phyloP scores from a whole-genome alignment of 768 basidiomycete genomes.

The Boletus fagicola region DNA sequence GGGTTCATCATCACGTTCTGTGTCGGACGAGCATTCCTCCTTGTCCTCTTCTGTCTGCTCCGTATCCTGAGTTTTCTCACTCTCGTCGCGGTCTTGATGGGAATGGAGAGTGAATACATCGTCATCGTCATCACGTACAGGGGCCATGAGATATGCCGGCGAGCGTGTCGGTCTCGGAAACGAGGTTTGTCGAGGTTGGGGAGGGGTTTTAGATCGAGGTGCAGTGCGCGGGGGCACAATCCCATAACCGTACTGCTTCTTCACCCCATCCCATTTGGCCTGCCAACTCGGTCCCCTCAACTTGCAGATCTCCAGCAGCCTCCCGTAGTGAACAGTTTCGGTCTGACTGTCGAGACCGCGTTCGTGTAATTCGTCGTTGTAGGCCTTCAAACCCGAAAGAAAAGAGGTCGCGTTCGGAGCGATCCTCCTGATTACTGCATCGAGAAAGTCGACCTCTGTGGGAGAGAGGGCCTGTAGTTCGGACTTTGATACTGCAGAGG shows the following conservation, averaged over 20 bases:
- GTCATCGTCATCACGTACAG: constrained; percentile 38
- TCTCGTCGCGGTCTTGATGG: constrained; percentile 38
- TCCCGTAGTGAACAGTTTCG: constrained; percentile 79
- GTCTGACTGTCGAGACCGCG: constrained; percentile 71
- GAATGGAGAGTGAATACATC: constrained; percentile 46
- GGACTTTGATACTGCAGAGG: constrained; percentile 40
- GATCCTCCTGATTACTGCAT: constrained; percentile 70
- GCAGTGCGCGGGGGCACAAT: constrained; percentile 14
- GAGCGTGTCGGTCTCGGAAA: constrained; percentile 25
- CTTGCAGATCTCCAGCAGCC: constrained; percentile 79
- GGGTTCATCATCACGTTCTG: constrained; percentile 25
- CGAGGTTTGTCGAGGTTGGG: constrained; percentile 15
- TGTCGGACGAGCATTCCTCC: constrained; percentile 14
- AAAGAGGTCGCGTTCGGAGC: constrained; percentile 71
- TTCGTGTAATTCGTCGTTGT: constrained; percentile 74
- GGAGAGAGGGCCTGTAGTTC: constrained; percentile 52
- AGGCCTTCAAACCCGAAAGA: constrained; percentile 79
- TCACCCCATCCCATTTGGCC: constrained; percentile 77
- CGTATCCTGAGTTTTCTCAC: constrained; percentile 17
- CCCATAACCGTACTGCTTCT: constrained; percentile 49
- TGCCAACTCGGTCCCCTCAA: constrained; percentile 78
- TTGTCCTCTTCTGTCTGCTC: constrained; percentile 16
- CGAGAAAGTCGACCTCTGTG: constrained; percentile 67
- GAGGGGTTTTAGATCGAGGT: constrained; percentile 18
- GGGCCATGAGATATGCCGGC: constrained; percentile 22